Percentiles rank a stretch among this genome's conserved stretches.
Conservation (phyloP, 768 basidiomycete species). For the Termitomyces heimii region DNA sequence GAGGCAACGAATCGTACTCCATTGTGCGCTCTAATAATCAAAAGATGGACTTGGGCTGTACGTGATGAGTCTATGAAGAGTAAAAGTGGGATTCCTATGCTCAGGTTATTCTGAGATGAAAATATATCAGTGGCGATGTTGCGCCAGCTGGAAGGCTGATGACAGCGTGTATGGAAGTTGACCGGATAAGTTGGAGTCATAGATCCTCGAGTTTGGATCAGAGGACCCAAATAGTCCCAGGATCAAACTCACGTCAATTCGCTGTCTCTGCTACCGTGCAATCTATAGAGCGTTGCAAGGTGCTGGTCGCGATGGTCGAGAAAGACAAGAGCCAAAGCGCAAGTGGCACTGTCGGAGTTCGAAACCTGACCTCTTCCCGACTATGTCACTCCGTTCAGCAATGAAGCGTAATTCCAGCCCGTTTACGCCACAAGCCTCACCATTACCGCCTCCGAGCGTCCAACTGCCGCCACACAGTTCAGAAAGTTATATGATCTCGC, state of each 20-base stretch:
- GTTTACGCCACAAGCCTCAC: constrained; percentile 19
- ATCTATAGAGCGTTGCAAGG: not conserved
- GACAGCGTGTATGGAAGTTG: not conserved
- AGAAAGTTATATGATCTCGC: constrained; percentile 13
- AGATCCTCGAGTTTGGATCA: not conserved
- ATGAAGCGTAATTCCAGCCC: constrained; percentile 39
- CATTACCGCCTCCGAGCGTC: constrained; percentile 12
- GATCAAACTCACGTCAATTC: not conserved
- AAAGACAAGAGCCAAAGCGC: not conserved
- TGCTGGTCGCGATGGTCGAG: not conserved
- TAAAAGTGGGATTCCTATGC: not conserved
- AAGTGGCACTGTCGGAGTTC: constrained; percentile 10
- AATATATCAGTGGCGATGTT: not conserved
- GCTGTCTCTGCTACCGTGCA: not conserved
- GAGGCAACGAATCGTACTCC: constrained; percentile 2
- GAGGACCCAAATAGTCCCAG: not conserved
- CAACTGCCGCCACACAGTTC: constrained; percentile 15
- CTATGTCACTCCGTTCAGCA: constrained; percentile 42
- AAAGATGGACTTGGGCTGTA: constrained; percentile 5
- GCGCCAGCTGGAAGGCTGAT: not conserved
- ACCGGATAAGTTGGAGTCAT: not conserved
- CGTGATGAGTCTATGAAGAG: constrained; percentile 3
- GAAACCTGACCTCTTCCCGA: constrained; percentile 7
- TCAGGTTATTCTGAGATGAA: too few relatives aligned
- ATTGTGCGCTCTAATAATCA: constrained; percentile 2